Evolutionary conservation across 2,329 filamentous ascomycete species (phyloP), one percentile per base, ranked within the genome.

Genomic region (Thermochaetoides dissita): DNA sequence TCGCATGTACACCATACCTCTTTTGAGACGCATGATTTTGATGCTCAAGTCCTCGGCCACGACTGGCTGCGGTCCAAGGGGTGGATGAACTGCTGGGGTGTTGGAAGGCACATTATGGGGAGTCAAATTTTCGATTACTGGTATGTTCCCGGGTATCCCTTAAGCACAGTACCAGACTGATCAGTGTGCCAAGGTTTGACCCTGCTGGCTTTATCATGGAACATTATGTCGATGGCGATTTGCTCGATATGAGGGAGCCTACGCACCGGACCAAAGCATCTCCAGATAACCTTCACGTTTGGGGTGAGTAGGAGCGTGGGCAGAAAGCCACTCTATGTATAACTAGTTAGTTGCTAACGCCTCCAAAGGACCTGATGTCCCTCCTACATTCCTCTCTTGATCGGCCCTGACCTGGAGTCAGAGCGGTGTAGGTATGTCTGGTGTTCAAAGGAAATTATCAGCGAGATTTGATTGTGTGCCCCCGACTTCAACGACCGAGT

Each of bases 121-220:
- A 76, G 70, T 48, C 80, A 84, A 60, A 74, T 84, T 40, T 85
- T 84, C 51, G 79, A 84, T 53, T 83, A 82, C 57, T 82, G 77
- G 77, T 75, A 63, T 52, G 72, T 63, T 60, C 17, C 24, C n/a
- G 2, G 12, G 24, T 30, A 24, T 24, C 17, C 5, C 3, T 24
- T 5, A 24, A 24, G 17, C 17, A 24, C 17, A 24, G 17, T 3
- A 24, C 17, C 17, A 5, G 17, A 24, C 17, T 24, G 17, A 24
- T 24, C 17, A 24, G 3, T 24, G 17, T 24, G 12, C 1, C 2
- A 30, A 62, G 76, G 76, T 78, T 73, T 53, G 78, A 82, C 58
- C 71, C 72, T 0, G 67, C 64, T 3, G 65, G 66, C 0, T 78
- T 79, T 53, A 79, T 81, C 58, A 62, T 81, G 53, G 77, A 81